Base-by-base conservation (phyloP, 495 filamentous ascomycete genomes). In the Haplographium delicatum region DNA sequence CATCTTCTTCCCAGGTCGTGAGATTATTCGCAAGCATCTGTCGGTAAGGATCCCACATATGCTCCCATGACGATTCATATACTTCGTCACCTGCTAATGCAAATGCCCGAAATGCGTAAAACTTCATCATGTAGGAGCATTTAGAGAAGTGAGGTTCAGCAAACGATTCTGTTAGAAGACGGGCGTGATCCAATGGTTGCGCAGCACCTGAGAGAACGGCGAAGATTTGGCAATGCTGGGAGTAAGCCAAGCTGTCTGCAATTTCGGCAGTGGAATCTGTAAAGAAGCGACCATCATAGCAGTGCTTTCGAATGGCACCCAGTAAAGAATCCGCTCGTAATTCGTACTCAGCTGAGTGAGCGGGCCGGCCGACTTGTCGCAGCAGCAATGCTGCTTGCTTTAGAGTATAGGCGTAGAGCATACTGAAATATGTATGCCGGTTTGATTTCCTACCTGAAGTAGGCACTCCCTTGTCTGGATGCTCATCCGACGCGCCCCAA, bases 1-100 rank as follows among this genome's bases (percentile, higher is more conserved):
- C 65, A 27, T 70, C 67, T 40, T 71, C 68, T 35, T 66, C 68
- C 67, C 68, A 71, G 1, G 68, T 71, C 1, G 65, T 57, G 15
- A 70, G 53, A 44, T 69, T 68, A 45, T 68, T 58, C 4, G 52
- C 58, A 2, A 71, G 45, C 66, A 68, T 67, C 22, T 31, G 33
- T 2, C 62, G 47, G 61, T 64, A 71, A 0, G 68, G 68, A 5
- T 40, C 44, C 63, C 62, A 66, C 46, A 68, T 56, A 1, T 15
- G 13, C 3, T 49, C 20, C 62, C 64, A 71, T 18, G 20, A 9
- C 9, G 5, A 9, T 24, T 52, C 41, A 19, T 45, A 52, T 1
- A 45, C 28, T 11, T 38, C 41, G n/a, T 46, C 50, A 2, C 50
- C 50, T 28, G 50, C 50, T 1, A 52, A 13, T 0, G 64, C 47